Evolutionary conservation across 1,284 basidiomycete genomes (phyloP).

Genomic region (Caloboletus inedulis): DNA sequence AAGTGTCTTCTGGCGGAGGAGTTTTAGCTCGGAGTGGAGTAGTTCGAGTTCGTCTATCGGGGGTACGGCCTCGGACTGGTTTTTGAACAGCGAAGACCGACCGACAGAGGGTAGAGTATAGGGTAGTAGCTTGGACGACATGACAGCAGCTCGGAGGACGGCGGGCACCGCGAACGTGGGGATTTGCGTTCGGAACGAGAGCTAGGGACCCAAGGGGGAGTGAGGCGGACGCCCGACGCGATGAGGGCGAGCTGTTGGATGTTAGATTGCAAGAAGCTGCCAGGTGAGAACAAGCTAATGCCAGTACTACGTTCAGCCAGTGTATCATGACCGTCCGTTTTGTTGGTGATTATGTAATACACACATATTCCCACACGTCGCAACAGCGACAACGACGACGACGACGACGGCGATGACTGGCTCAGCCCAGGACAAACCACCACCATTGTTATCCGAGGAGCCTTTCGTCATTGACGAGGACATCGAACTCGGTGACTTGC

Average conservation of each 20-base stretch:
- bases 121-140: conserved; percentile 50
- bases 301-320: conserved; percentile 25
- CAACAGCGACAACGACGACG: not conserved
- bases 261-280: conserved; percentile 18
- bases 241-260: conserved; percentile 7
- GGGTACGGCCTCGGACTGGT: conserved; percentile 61
- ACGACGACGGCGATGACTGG: conserved; percentile 15
- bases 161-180: conserved; percentile 7
- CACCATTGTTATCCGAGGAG: not conserved
- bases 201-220: conserved; percentile 5
- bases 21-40: conserved; percentile 57
- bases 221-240: conserved; percentile 21
- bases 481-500: conserved; percentile 39
- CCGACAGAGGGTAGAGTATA: conserved; percentile 46
- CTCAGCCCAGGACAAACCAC: conserved; percentile 4
- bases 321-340: conserved; percentile 32
- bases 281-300: conserved; percentile 24
- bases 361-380: conserved; percentile 28
- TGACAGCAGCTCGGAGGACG: conserved; percentile 29
- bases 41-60: conserved; percentile 67
- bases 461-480: conserved; percentile 11
- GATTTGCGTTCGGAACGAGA: conserved; percentile 11
- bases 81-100: conserved; percentile 57
- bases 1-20: conserved; percentile 50
- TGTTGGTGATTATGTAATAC: conserved; percentile 31